Evolutionary conservation across 371 early-diverging fungal genomes (phyloP).

Genomic region (Mucor piriformis): DNA sequence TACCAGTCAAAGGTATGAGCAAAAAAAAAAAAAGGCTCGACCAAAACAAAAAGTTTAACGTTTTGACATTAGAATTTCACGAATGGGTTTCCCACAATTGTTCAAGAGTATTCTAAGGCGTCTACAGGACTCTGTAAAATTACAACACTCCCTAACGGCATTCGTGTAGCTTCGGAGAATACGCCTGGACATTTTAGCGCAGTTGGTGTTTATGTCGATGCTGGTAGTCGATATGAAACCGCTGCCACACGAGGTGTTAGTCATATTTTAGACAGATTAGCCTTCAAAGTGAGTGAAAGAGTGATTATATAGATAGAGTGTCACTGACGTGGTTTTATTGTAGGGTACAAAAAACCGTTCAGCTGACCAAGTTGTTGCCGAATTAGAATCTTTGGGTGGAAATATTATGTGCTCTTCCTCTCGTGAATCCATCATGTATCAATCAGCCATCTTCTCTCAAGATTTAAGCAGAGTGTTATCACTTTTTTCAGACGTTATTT

Average conservation of each 20-base stretch:
- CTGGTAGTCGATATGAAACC: conserved; percentile 88
- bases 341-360: conserved; percentile 66
- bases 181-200: conserved; percentile 90
- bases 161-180: conserved; percentile 81
- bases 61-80: conserved; percentile 4
- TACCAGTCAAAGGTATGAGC: conserved; percentile 13
- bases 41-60: not conserved
- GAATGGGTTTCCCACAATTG: conserved; percentile 34
- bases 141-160: conserved; percentile 85
- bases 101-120: conserved; percentile 51
- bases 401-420: conserved; percentile 88
- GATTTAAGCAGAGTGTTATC: conserved; percentile 74
- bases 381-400: conserved; percentile 87
- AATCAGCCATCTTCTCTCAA: conserved; percentile 86
- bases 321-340: not conserved
- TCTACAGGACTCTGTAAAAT: conserved; percentile 50
- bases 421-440: conserved; percentile 95
- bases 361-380: conserved; percentile 71
- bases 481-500: conserved; percentile 81
- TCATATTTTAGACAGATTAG: conserved; percentile 88
- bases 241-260: conserved; percentile 70
- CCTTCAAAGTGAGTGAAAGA: conserved; percentile 77
- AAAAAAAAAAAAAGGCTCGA: not conserved
- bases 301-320: not conserved
- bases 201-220: conserved; percentile 88